A percentile compares a stretch with the other conserved stretches of the same genome.
Evolutionary conservation across 257 asterid species (phyloP).

Genomic region (Fraxinus anomala): DNA sequence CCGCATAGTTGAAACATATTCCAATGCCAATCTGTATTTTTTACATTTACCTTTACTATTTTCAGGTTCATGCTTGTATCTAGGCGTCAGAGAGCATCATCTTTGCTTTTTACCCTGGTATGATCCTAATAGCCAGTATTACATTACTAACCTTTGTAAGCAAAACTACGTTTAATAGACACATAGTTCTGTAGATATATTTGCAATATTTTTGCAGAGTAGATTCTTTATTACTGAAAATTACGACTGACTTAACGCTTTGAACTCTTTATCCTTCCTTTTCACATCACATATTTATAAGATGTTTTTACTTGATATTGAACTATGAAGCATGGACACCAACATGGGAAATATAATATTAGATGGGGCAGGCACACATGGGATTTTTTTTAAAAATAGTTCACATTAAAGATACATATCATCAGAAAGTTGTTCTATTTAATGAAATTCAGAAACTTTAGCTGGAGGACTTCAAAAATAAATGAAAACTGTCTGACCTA

Average conservation of each 20-base stretch:
- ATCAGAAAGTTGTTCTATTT: not conserved
- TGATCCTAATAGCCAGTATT: conserved; percentile 20
- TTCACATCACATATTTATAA: not conserved
- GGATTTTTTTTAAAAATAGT: not conserved
- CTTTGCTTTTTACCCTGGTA: conserved; percentile 69
- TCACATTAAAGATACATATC: not conserved
- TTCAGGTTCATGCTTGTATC: conserved; percentile 80
- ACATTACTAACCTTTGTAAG: not conserved
- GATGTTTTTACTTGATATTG: not conserved
- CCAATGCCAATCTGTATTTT: conserved; percentile 11
- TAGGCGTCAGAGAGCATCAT: conserved; percentile 57
- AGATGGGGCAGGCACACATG: not conserved
- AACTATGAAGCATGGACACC: not conserved
- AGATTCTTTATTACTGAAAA: not conserved
- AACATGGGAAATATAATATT: not conserved
- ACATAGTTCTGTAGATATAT: not conserved
- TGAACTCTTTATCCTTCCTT: not conserved
- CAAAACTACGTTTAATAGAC: not conserved
- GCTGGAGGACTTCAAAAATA: too few species aligned
- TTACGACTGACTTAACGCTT: not conserved
- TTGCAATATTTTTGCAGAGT: too few species aligned
- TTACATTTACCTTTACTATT: conserved; percentile 9
- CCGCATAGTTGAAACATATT: conserved; percentile 21
- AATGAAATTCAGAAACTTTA: too few species aligned
- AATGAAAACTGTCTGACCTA: not conserved